These are phyloP conservation scores for Erodium trifolium DNA, from an alignment of 441 rosid species.

Conservation along the genomic window DNA sequence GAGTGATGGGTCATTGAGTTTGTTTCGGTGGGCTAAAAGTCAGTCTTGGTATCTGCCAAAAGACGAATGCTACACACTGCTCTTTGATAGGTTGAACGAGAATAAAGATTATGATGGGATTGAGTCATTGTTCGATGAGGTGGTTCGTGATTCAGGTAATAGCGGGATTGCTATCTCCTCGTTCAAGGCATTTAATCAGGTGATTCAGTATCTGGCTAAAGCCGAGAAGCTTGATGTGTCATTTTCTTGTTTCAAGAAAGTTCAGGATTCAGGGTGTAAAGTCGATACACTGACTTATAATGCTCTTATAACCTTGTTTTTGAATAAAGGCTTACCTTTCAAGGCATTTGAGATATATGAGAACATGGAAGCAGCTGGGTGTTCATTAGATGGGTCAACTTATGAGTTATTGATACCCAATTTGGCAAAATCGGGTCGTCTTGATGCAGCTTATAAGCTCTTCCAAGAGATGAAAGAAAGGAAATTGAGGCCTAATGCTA, in stretches of 20 bases:
- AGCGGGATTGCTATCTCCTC: conserved; percentile 24
- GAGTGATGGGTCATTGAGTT: conserved; percentile 54
- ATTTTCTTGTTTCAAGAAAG: conserved; percentile 83
- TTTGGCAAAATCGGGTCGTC: conserved; percentile 93
- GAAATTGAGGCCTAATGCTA: conserved; percentile 53
- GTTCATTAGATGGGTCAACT: conserved; percentile 62
- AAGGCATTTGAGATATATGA: conserved; percentile 95
- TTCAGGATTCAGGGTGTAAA: conserved; percentile 53
- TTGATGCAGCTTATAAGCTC: conserved; percentile 83
- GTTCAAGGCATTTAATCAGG: conserved; percentile 55
- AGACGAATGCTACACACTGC: conserved; percentile 52
- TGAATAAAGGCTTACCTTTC: conserved; percentile 83
- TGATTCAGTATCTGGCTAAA: conserved; percentile 76
- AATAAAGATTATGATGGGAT: conserved; percentile 59
- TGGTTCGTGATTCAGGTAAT: conserved; percentile 56
- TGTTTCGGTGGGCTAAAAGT: conserved; percentile 82
- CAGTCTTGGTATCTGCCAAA: conserved; percentile 64
- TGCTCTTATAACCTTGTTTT: conserved; percentile 65
- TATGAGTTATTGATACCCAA: conserved; percentile 85
- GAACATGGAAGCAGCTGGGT: conserved; percentile 64
- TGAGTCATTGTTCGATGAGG: conserved; percentile 67
- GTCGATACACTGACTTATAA: conserved; percentile 64
- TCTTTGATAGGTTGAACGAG: conserved; percentile 69
- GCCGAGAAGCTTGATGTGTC: conserved; percentile 87
- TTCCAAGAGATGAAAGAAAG: conserved; percentile 88